These are phyloP conservation scores for Leishmania guyanensis DNA, from an alignment of 208 protist genomes.

Conservation along the genomic window DNA sequence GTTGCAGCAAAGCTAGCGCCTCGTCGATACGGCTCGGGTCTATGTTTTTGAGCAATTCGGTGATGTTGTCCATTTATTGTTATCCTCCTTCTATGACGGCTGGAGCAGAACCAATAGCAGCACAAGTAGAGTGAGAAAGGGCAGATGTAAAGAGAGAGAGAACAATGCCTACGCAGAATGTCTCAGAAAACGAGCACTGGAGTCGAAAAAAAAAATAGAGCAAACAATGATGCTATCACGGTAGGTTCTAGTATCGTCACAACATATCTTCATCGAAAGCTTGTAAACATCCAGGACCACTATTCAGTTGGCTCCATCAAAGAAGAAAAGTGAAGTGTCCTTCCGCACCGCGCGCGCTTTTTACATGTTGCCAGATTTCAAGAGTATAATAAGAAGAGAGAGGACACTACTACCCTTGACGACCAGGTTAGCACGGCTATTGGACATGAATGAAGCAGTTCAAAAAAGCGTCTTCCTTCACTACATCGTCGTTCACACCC, in stretches of 20 bases:
- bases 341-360: background rate
- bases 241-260: background rate
- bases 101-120: background rate
- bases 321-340: background rate
- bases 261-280: background rate
- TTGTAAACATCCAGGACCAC: background rate
- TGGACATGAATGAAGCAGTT: slow-evolving; percentile 22
- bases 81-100: slow-evolving; percentile 7
- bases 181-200: background rate
- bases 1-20: slow-evolving; percentile 31
- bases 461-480: slow-evolving; percentile 27
- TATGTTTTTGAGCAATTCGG: slow-evolving; percentile 31
- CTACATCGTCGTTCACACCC: slow-evolving; percentile 9
- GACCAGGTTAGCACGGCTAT: slow-evolving; percentile 1
- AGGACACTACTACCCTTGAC: background rate
- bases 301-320: background rate
- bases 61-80: slow-evolving; percentile 27
- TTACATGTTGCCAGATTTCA: background rate
- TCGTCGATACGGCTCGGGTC: slow-evolving; percentile 39
- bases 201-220: background rate
- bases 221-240: background rate
- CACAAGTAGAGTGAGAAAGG: background rate
- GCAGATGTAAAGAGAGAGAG: background rate
- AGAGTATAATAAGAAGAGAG: background rate
- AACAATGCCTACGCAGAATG: background rate